Conservation (phyloP, 2,329 filamentous ascomycete genomes). For the Paracoccidioides lutzii region DNA sequence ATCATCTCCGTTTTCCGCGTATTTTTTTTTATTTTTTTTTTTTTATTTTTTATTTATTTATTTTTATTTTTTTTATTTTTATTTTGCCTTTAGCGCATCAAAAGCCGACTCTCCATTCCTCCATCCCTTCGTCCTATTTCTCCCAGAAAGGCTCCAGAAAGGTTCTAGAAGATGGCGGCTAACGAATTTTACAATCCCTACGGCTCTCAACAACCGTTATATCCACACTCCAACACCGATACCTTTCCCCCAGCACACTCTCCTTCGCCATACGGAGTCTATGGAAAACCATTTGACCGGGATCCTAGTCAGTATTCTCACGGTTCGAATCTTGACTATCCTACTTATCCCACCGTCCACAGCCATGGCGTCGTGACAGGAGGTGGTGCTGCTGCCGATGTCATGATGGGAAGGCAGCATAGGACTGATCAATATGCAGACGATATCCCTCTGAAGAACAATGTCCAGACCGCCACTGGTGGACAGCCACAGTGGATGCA, state of each 20-base stretch:
- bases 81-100: no score
- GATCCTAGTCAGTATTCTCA: slow-evolving; percentile 28
- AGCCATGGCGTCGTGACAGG: slow-evolving; percentile 1
- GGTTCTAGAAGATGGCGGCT: slow-evolving; percentile 27
- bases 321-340: slow-evolving; percentile 21
- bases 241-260: slow-evolving; percentile 4
- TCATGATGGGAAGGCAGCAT: slow-evolving; percentile 17
- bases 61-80: no score
- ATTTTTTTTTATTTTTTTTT: no score
- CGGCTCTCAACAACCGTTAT: background rate
- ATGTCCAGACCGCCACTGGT: slow-evolving; percentile 22
- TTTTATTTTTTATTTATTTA: no score
- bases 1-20: no score
- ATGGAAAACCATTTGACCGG: slow-evolving; percentile 29
- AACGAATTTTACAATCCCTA: slow-evolving; percentile 20
- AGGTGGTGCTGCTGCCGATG: slow-evolving; percentile 4
- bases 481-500: slow-evolving; percentile 27
- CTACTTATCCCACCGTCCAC: slow-evolving; percentile 8
- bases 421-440: slow-evolving; percentile 26
- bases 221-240: background rate
- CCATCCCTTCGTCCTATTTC: background rate
- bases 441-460: slow-evolving; percentile 30
- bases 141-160: background rate
- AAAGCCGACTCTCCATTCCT: no score
- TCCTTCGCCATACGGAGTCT: slow-evolving; percentile 32